Percentiles rank a stretch among this genome's conserved stretches.
Conservation (phyloP, 1,284 basidiomycete species). For the Ustilago bromivora region DNA sequence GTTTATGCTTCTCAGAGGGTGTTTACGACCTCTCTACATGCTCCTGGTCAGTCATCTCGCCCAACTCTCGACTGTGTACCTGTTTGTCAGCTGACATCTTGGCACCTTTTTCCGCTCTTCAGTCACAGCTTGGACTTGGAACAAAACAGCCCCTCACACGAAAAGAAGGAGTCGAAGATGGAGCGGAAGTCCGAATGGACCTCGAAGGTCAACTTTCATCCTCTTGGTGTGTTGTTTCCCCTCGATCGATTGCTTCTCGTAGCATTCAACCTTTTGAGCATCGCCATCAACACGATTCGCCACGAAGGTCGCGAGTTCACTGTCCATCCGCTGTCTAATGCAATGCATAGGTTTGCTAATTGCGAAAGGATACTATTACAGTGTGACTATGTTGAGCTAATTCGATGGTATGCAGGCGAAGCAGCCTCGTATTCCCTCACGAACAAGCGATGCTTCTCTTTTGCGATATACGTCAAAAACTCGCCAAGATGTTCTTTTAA, state of each 20-base stretch:
- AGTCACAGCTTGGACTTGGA: neutral
- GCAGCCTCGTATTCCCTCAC: constrained; percentile 80
- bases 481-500: constrained; percentile 91
- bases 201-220: neutral
- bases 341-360: constrained; percentile 4
- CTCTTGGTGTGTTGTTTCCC: neutral
- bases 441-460: constrained; percentile 78
- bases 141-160: neutral
- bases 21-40: neutral
- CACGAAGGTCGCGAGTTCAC: neutral
- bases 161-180: neutral
- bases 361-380: constrained; percentile 31
- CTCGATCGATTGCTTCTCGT: neutral
- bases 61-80: too few species aligned
- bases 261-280: neutral
- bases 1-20: neutral
- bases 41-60: neutral
- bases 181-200: neutral
- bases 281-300: neutral
- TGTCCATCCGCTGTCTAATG: neutral
- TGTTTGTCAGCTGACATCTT: too few species aligned
- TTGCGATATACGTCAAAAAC: constrained; percentile 82
- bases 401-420: constrained; percentile 79
- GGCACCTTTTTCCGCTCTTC: too few species aligned
- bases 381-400: constrained; percentile 65